Base-by-base conservation (phyloP, 2,329 filamentous ascomycete genomes). In the Xylariales sp. region DNA sequence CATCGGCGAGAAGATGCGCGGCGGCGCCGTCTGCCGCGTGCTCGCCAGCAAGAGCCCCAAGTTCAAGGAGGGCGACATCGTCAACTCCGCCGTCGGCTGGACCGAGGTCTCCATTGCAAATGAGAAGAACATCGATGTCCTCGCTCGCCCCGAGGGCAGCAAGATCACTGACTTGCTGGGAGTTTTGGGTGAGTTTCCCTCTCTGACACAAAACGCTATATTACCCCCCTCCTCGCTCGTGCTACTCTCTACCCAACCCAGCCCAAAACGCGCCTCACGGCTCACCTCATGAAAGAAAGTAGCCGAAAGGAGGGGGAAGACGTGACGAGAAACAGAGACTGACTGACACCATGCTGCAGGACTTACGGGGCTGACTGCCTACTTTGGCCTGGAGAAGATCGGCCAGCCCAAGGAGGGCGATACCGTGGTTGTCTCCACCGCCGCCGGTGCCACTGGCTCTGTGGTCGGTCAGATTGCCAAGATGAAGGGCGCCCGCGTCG, bases 381-480 rank as follows among this genome's bases (percentile, higher is more conserved):
- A 87, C 63, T 85, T 86, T 46, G 85, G 86, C 15, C 76, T 90
- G 55, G 59, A 76, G 20, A 74, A 84, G 39, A 75, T 90, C 31
- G 85, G 78, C 3, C 65, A 83, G 39, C 76, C 83, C 28, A 78
- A 82, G 57, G 59, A 73, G 3, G 84, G 84, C 5, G 83, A 90
- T 46, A 80, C 83, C 4, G 85, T 91, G 2, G 83, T 90, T 6
- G 82, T 91, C 0, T 85, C 79, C 7, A 85, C 84, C 6, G 86
- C 86, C 2, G 86, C 86, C 0, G 86, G 86, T 3, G 86, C 85
- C 0, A 90, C 86, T 0, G 86, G 86, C 2, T 83, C 76, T 52
- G 76, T 90, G 2, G 85, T 78, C 0, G 85, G 83, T 1, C 86
- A 91, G 62, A 87, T 90, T 48, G 83, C 84, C 14, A 88, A 87